These are phyloP conservation scores for Solanum sparsipilum DNA, from an alignment of 257 asterid species.

Conservation along the genomic window DNA sequence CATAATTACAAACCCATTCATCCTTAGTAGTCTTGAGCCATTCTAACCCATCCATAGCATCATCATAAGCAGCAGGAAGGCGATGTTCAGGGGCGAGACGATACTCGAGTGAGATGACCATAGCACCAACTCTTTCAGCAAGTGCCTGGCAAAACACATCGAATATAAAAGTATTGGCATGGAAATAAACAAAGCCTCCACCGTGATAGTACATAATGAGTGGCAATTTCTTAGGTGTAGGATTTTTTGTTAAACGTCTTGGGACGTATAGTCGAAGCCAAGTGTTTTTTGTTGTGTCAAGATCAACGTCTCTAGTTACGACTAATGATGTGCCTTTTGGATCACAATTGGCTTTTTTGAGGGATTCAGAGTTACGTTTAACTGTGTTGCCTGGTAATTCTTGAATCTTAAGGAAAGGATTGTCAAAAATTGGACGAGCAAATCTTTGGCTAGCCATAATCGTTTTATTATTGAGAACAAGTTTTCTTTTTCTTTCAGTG, in stretches of 20 bases:
- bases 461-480: not conserved
- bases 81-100: conserved; percentile 41
- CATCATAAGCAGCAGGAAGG: conserved; percentile 33
- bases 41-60: conserved; percentile 27
- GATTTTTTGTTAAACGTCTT: not conserved
- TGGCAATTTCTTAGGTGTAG: conserved; percentile 19
- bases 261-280: conserved; percentile 46
- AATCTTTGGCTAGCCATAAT: conserved; percentile 6
- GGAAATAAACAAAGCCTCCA: conserved; percentile 34
- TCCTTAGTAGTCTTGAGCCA: conserved; percentile 16
- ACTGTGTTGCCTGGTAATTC: conserved; percentile 22
- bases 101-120: conserved; percentile 40
- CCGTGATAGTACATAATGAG: conserved; percentile 42
- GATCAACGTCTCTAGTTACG: conserved; percentile 30
- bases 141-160: conserved; percentile 28
- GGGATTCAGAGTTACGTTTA: conserved; percentile 13
- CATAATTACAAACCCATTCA: conserved; percentile 20
- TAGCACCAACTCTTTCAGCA: conserved; percentile 16
- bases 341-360: conserved; percentile 15
- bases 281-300: conserved; percentile 23
- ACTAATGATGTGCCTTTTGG: conserved; percentile 15
- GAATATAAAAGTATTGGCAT: conserved; percentile 15
- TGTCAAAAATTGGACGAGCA: conserved; percentile 26
- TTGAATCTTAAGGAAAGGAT: conserved; percentile 25
- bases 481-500: not conserved